These are phyloP conservation scores for Lyophyllum decastes DNA, from an alignment of 768 basidiomycete species.

Conservation along the genomic window DNA sequence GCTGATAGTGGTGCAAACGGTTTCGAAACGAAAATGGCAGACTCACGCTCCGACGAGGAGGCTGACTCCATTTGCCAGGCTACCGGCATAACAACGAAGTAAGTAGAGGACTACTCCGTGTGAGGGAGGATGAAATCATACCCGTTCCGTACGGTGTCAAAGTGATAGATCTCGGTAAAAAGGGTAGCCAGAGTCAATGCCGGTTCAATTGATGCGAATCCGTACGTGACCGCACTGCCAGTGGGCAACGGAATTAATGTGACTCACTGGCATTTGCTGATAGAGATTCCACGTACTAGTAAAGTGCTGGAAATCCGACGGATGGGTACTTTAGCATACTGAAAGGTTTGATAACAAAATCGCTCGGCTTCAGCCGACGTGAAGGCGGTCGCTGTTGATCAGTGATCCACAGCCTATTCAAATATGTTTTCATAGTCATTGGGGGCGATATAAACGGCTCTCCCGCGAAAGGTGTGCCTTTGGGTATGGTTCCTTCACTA, in stretches of 20 bases:
- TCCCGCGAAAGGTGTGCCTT: slow-evolving; percentile 8
- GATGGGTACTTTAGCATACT: slow-evolving; percentile 43
- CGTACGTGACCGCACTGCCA: slow-evolving; percentile 38
- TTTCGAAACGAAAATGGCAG: background rate
- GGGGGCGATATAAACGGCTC: slow-evolving; percentile 28
- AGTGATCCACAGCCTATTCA: slow-evolving; percentile 31
- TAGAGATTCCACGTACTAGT: slow-evolving; percentile 29
- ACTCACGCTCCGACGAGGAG: background rate
- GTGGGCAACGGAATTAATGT: background rate
- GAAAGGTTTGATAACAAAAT: slow-evolving; percentile 34
- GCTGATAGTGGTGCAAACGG: background rate
- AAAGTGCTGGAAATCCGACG: slow-evolving; percentile 36
- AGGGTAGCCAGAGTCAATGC: slow-evolving; percentile 38
- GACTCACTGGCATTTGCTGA: background rate
- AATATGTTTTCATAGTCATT: slow-evolving; percentile 23
- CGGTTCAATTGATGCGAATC: slow-evolving; percentile 41
- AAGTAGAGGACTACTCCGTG: slow-evolving; percentile 8
- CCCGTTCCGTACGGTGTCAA: slow-evolving; percentile 39
- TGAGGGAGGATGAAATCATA: slow-evolving; percentile 15
- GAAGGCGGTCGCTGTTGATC: slow-evolving; percentile 29
- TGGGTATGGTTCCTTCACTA: slow-evolving; percentile 6
- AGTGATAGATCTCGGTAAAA: slow-evolving; percentile 38
- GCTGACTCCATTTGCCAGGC: background rate
- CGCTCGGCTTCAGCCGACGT: slow-evolving; percentile 25
- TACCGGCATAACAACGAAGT: slow-evolving; percentile 7